Evolutionary conservation across 2,329 filamentous ascomycete genomes (phyloP).

Genomic region (Ophiostoma sp.): DNA sequence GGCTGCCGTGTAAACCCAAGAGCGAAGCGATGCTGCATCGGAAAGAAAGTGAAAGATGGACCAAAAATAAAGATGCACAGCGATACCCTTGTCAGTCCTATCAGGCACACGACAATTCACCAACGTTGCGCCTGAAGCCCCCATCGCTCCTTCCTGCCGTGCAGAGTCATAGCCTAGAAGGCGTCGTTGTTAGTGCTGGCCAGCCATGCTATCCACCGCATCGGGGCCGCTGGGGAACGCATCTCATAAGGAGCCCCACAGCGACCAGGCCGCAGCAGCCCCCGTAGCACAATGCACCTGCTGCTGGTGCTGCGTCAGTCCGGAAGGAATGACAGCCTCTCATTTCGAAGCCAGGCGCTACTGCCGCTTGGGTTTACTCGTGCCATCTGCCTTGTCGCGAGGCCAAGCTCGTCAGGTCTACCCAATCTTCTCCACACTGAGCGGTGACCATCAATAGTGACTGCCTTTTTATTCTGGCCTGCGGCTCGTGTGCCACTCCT

Average conservation of each 20-base stretch:
- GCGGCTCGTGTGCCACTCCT: background rate
- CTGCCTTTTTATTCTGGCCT: conserved; percentile 14
- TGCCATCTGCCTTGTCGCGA: conserved; percentile 19
- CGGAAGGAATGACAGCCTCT: conserved; percentile 19
- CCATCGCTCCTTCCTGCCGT: background rate
- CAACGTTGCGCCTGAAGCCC: background rate
- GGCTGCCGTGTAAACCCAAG: conserved; percentile 12
- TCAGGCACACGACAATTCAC: conserved; percentile 10
- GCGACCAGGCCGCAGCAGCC: conserved; percentile 12
- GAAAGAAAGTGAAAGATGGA: background rate
- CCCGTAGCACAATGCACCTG: conserved; percentile 16
- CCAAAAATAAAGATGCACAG: background rate
- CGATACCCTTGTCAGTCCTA: background rate
- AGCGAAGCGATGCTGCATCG: background rate
- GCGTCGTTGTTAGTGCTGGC: background rate
- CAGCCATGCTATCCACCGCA: background rate
- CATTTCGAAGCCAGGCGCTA: conserved; percentile 21
- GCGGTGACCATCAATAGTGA: conserved; percentile 17
- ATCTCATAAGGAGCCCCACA: background rate
- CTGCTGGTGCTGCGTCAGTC: conserved; percentile 20
- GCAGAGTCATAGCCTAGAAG: conserved; percentile 5
- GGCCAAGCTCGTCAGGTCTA: background rate
- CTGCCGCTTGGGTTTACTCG: conserved; percentile 19
- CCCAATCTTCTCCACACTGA: conserved; percentile 16
- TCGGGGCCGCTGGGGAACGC: background rate